phyloP scores from a whole-genome alignment of 2,329 filamentous ascomycete species.

The Fusarium brevicatenulatum region DNA sequence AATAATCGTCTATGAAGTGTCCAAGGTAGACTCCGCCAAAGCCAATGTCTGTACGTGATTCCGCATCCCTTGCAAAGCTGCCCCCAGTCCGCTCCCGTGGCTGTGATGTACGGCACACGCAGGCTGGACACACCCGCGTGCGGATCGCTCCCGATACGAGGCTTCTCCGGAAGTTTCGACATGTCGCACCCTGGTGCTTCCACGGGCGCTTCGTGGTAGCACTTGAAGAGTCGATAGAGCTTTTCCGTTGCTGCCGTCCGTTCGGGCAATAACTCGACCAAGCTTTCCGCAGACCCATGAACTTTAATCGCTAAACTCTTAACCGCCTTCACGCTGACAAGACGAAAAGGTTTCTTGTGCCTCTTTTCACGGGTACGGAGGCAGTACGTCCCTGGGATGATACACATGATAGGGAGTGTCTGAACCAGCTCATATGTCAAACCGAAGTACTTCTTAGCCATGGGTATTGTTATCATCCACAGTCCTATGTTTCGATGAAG shows the following conservation, averaged over 20 bases:
- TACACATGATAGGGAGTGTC: neutral
- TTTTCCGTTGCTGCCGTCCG: neutral
- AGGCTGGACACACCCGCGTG: neutral
- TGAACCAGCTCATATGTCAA: neutral
- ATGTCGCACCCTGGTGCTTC: neutral
- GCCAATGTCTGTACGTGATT: too few species aligned
- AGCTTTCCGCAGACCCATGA: neutral
- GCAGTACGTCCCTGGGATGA: neutral
- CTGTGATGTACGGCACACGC: neutral
- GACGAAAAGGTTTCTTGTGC: rapidly evolving
- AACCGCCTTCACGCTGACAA: neutral
- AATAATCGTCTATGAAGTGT: too few species aligned
- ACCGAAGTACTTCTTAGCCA: neutral
- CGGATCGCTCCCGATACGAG: rapidly evolving
- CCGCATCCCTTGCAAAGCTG: neutral
- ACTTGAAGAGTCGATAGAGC: rapidly evolving
- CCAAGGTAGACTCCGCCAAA: too few species aligned
- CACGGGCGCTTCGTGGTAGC: neutral
- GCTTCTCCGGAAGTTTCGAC: rapidly evolving
- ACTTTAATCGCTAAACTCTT: rapidly evolving
- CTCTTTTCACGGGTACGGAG: rapidly evolving
- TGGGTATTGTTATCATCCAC: neutral
- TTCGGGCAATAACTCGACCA: neutral
- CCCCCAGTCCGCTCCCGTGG: neutral
- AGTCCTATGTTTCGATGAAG: neutral